phyloP scores from a whole-genome alignment of 2,329 filamentous ascomycete genomes.

The Boeremia lycopersici region DNA sequence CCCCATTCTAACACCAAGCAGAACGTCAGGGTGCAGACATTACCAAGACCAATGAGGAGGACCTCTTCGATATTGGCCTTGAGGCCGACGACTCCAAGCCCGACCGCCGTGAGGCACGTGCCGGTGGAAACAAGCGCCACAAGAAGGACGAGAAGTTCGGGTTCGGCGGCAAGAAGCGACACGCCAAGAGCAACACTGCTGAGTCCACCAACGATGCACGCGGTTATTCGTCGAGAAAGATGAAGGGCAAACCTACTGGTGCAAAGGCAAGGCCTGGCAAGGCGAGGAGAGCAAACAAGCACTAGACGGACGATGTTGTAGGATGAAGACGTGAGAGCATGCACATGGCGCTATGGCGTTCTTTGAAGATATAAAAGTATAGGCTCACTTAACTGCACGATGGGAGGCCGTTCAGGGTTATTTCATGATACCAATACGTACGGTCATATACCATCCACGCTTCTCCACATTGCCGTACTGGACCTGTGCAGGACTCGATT shows the following conservation, averaged over 20 bases:
- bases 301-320: constrained; percentile 16
- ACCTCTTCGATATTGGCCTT: constrained; percentile 86
- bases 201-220: constrained; percentile 79
- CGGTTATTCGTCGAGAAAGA: constrained; percentile 80
- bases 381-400: constrained; percentile 1
- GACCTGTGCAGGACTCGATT: neutral
- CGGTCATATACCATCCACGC: neutral
- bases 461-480: neutral
- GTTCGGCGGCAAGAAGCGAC: constrained; percentile 93
- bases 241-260: constrained; percentile 66
- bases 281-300: constrained; percentile 41
- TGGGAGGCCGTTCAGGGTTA: constrained; percentile 7
- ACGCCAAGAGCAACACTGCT: constrained; percentile 89
- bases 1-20: constrained; percentile 50
- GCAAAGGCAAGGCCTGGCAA: constrained; percentile 43
- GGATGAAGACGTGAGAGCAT: constrained; percentile 12
- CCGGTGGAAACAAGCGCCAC: constrained; percentile 72
- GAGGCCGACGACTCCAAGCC: constrained; percentile 58
- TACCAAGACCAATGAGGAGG: constrained; percentile 74
- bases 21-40: constrained; percentile 79
- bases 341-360: constrained; percentile 38
- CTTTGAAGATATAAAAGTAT: constrained; percentile 19
- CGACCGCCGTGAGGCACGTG: constrained; percentile 45
- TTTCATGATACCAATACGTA: constrained; percentile 26
- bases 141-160: constrained; percentile 97